A percentile compares a stretch with the other conserved stretches of the same genome.
These are phyloP conservation scores for Berberis thunbergii DNA, from an alignment of 164 flowering plant genomes.

Conservation along the genomic window DNA sequence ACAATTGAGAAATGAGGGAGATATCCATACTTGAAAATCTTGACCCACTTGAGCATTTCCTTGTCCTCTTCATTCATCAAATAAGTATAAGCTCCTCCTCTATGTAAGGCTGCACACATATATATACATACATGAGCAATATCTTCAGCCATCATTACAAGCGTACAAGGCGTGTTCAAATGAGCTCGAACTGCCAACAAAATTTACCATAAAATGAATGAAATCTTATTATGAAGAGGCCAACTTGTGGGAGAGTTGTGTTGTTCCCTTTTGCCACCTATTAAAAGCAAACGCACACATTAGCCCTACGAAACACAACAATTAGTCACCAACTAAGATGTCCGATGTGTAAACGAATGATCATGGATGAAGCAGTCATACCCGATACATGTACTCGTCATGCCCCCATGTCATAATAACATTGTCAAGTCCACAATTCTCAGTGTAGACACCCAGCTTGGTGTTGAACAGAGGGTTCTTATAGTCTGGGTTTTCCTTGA, in stretches of 20 bases:
- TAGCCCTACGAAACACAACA: not conserved
- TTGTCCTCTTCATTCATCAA: slow-evolving; percentile 34
- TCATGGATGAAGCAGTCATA: slow-evolving; percentile 12
- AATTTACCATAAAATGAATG: slow-evolving; percentile 63
- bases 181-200: not conserved
- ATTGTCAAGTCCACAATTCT: slow-evolving; percentile 54
- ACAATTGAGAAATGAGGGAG: not conserved
- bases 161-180: not conserved
- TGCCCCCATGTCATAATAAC: slow-evolving; percentile 74
- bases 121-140: not conserved
- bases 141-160: no score
- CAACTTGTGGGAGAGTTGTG: slow-evolving; percentile 55
- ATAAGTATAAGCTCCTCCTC: slow-evolving; percentile 22
- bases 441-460: slow-evolving; percentile 46
- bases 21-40: slow-evolving; percentile 21
- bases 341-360: not conserved
- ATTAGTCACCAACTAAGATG: no score
- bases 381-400: slow-evolving; percentile 80
- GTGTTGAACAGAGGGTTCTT: slow-evolving; percentile 44
- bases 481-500: slow-evolving; percentile 47
- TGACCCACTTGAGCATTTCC: slow-evolving; percentile 35
- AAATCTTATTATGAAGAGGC: slow-evolving; percentile 59
- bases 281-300: not conserved
- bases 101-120: slow-evolving; percentile 22
- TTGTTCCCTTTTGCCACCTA: slow-evolving; percentile 60